phyloP scores from a whole-genome alignment of 163 green algal genomes.

The Scenedesmus sp. region DNA sequence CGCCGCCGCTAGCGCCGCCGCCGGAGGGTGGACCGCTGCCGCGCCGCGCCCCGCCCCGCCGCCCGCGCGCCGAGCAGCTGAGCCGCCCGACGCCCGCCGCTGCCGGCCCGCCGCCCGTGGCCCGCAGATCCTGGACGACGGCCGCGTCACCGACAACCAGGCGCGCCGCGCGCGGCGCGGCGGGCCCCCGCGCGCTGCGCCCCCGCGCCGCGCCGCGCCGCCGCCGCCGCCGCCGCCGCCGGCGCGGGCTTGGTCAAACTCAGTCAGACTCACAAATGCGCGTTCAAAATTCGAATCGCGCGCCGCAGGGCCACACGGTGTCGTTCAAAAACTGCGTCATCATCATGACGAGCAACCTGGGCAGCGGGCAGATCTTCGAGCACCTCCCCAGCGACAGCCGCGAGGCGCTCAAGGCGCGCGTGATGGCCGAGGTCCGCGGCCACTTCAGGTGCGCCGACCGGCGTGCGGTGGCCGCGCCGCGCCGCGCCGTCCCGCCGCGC shows the following conservation, averaged over 20 bases:
- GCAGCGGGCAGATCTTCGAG: conserved; percentile 74
- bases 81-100: neutral
- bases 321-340: conserved; percentile 95
- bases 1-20: too few relatives aligned
- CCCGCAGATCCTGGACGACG: conserved; percentile 73
- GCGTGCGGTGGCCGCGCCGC: too few relatives aligned
- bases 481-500: too few relatives aligned
- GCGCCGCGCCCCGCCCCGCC: too few relatives aligned
- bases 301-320: conserved; percentile 81
- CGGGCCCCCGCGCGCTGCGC: neutral
- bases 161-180: neutral
- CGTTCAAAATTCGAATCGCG: neutral
- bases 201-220: neutral
- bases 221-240: too few relatives aligned
- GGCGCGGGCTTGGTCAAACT: too few relatives aligned
- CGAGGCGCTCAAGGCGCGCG: conserved; percentile 34
- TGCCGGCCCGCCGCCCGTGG: neutral
- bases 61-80: too few relatives aligned
- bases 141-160: conserved; percentile 69
- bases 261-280: neutral
- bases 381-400: conserved; percentile 44
- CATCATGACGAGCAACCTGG: conserved; percentile 96
- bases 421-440: conserved; percentile 64
- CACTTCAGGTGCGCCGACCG: conserved; percentile 38
- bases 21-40: too few relatives aligned